Evolutionary conservation across 352 stramenopile species (phyloP).

Genomic region (Globisporangium uncinulatum): DNA sequence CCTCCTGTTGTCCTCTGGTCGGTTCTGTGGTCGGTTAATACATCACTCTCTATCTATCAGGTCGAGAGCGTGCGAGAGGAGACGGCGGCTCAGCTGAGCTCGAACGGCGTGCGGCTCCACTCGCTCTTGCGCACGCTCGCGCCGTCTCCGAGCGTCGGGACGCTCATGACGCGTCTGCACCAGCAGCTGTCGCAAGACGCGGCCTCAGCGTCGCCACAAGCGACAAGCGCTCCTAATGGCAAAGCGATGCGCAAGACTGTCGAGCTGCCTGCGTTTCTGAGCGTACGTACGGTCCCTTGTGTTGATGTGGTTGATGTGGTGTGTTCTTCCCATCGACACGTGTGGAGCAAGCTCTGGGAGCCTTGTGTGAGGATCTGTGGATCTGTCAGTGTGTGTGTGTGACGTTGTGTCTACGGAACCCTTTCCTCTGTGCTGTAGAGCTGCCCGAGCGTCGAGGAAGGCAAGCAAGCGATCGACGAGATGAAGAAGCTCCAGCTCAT

Average conservation of each 20-base stretch:
- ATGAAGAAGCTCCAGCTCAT: conserved; percentile 79
- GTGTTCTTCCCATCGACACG: too few species aligned
- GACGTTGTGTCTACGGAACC: background rate
- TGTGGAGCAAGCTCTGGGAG: too few species aligned
- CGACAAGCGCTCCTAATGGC: conserved; percentile 1
- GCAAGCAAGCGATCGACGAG: conserved; percentile 58
- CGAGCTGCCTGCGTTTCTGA: conserved; percentile 57
- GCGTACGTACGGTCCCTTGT: conserved; percentile 28
- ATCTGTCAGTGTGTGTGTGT: conserved; percentile 6
- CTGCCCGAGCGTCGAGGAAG: conserved; percentile 69
- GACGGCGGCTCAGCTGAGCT: conserved; percentile 45
- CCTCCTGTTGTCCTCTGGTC: background rate
- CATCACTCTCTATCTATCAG: conserved; percentile 14
- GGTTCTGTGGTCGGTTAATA: background rate
- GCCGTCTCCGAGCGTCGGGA: conserved; percentile 46
- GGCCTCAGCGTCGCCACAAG: conserved; percentile 6
- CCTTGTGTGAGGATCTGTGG: conserved; percentile 9
- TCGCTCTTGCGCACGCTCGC: conserved; percentile 64
- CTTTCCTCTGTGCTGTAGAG: conserved; percentile 25
- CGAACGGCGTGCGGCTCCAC: conserved; percentile 46
- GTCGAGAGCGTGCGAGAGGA: conserved; percentile 44
- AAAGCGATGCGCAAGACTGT: conserved; percentile 49
- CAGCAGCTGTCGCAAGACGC: conserved; percentile 53
- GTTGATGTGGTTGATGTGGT: too few species aligned
- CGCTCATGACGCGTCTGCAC: conserved; percentile 69